Evolutionary conservation across 352 stramenopile genomes (phyloP).

Genomic region (Globisporangium rhizosaccharum): DNA sequence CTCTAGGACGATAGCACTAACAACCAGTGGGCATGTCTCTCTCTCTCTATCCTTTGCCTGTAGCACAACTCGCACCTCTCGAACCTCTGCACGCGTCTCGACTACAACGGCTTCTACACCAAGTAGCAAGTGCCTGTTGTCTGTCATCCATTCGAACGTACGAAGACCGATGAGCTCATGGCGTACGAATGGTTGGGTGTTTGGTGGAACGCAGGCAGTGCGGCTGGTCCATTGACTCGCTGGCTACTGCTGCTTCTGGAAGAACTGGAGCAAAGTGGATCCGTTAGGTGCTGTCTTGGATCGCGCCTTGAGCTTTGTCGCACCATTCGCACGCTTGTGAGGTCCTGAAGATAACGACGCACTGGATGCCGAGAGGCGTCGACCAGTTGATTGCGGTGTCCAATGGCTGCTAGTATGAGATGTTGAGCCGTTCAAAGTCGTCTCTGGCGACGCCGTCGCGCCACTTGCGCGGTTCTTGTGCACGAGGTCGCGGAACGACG

Average conservation of each 20-base stretch:
- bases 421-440: not conserved
- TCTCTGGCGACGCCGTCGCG: slow-evolving; percentile 2
- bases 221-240: too few relatives aligned
- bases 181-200: too few relatives aligned
- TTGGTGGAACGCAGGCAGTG: too few relatives aligned
- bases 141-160: too few relatives aligned
- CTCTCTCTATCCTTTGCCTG: not conserved
- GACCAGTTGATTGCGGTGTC: not conserved
- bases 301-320: slow-evolving; percentile 5
- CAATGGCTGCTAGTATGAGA: slow-evolving; percentile 6
- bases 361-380: too few relatives aligned
- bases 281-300: slow-evolving; percentile 4
- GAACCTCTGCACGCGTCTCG: slow-evolving; percentile 53
- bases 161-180: too few relatives aligned
- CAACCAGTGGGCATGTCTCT: too few relatives aligned
- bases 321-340: slow-evolving; percentile 1
- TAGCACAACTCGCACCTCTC: slow-evolving; percentile 67
- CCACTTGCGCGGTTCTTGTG: slow-evolving; percentile 19
- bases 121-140: slow-evolving; percentile 20
- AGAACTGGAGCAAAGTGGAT: slow-evolving; percentile 45
- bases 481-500: slow-evolving; percentile 35
- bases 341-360: too few relatives aligned
- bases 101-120: slow-evolving; percentile 72
- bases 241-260: slow-evolving; percentile 18
- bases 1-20: too few relatives aligned